These are phyloP conservation scores for Steccherinum ochraceum DNA, from an alignment of 768 basidiomycete species.

Conservation along the genomic window DNA sequence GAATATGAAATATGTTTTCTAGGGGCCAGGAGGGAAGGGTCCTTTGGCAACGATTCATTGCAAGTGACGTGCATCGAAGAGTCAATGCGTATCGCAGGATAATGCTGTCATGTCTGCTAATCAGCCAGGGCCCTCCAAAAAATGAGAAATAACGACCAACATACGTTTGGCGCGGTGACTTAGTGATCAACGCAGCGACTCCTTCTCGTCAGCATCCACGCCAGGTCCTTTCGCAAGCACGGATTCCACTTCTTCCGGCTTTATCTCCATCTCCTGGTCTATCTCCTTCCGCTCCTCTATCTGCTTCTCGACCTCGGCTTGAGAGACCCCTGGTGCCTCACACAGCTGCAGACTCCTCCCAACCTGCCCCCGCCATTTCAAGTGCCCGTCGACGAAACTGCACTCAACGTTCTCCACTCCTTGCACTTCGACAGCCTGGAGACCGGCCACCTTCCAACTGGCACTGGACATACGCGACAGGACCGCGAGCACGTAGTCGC, in stretches of 20 bases:
- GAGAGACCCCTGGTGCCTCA: slow-evolving; percentile 32
- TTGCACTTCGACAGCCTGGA: slow-evolving; percentile 39
- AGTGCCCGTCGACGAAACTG: slow-evolving; percentile 42
- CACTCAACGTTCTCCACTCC: slow-evolving; percentile 49
- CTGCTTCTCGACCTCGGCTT: slow-evolving; percentile 31
- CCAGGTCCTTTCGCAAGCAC: slow-evolving; percentile 11
- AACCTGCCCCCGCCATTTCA: slow-evolving; percentile 43
- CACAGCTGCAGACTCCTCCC: slow-evolving; percentile 37
- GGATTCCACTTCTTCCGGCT: slow-evolving; percentile 11
- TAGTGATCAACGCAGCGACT: no score
- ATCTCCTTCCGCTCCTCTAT: slow-evolving; percentile 20
- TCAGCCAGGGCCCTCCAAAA: no score
- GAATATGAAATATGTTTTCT: no score
- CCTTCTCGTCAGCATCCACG: no score
- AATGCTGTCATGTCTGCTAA: no score
- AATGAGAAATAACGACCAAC: no score
- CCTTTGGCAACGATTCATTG: no score
- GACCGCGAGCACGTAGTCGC: slow-evolving; percentile 51
- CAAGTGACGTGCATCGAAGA: no score
- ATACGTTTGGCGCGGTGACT: no score
- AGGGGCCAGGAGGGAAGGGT: no score
- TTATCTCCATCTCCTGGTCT: slow-evolving; percentile 15
- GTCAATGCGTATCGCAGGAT: no score
- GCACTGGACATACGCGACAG: slow-evolving; percentile 40
- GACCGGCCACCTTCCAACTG: slow-evolving; percentile 46